Conservation (phyloP, 2,329 filamentous ascomycete species). For the Colletotrichum navitas region DNA sequence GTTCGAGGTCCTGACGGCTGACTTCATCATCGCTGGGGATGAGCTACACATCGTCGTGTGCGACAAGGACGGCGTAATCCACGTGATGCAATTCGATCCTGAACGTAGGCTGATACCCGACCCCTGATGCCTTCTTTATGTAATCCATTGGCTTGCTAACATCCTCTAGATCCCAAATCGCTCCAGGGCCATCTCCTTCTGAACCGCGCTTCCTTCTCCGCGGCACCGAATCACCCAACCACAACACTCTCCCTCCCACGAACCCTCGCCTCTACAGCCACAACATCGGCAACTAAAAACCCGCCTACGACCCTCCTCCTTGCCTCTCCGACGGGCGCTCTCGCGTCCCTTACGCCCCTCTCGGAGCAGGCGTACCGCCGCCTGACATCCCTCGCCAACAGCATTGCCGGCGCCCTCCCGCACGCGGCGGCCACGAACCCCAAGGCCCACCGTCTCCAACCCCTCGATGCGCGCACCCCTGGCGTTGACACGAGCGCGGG, state of each 20-base stretch:
- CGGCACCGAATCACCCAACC: slow-evolving; percentile 81
- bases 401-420: slow-evolving; percentile 81
- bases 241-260: slow-evolving; percentile 82
- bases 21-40: slow-evolving; percentile 88
- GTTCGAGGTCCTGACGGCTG: slow-evolving; percentile 83
- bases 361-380: slow-evolving; percentile 86
- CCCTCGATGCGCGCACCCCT: slow-evolving; percentile 58
- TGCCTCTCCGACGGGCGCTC: slow-evolving; percentile 79
- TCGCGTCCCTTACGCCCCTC: slow-evolving; percentile 83
- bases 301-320: slow-evolving; percentile 69
- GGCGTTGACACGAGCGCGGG: slow-evolving; percentile 71
- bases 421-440: slow-evolving; percentile 87
- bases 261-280: slow-evolving; percentile 53
- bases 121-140: not conserved
- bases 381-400: slow-evolving; percentile 83
- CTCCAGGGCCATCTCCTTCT: slow-evolving; percentile 89
- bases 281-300: slow-evolving; percentile 47
- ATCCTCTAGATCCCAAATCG: slow-evolving; percentile 83
- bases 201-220: slow-evolving; percentile 88
- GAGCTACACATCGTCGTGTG: slow-evolving; percentile 85
- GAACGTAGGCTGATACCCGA: slow-evolving; percentile 74
- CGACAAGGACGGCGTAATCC: slow-evolving; percentile 87
- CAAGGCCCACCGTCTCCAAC: slow-evolving; percentile 75
- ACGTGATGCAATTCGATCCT: slow-evolving; percentile 93
- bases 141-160: slow-evolving; percentile 45